Conservation (phyloP, 306 rosid species). For the Cercis canadensis region DNA sequence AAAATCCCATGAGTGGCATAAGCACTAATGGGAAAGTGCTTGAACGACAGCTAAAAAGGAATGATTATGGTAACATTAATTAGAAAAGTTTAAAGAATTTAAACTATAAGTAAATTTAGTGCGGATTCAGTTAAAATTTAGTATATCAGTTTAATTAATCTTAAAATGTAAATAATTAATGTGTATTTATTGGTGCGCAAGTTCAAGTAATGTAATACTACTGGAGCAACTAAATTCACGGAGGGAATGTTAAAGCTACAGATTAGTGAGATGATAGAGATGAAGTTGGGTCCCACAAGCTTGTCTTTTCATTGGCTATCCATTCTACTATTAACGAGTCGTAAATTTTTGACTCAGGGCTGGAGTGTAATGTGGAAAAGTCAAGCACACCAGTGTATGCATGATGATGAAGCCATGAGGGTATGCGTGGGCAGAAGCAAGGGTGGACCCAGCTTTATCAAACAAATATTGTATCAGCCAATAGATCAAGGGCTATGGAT, state of each 20-base stretch:
- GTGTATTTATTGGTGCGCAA: too few species aligned
- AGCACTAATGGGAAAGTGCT: conserved; percentile 14
- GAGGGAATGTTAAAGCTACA: conserved; percentile 32
- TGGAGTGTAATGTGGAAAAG: background rate
- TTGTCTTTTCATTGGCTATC: conserved; percentile 6
- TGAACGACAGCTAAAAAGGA: too few species aligned
- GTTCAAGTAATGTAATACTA: too few species aligned
- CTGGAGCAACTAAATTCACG: too few species aligned
- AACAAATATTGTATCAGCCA: background rate
- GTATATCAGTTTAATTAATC: too few species aligned
- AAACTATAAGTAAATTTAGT: too few species aligned
- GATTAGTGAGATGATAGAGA: background rate
- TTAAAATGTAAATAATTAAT: too few species aligned
- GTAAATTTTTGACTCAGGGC: conserved; percentile 16
- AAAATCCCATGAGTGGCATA: conserved; percentile 41
- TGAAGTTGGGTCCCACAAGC: conserved; percentile 12
- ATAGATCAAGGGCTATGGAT: background rate
- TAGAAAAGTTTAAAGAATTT: too few species aligned
- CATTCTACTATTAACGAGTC: background rate
- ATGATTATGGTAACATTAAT: too few species aligned
- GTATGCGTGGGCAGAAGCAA: too few species aligned
- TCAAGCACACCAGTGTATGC: too few species aligned
- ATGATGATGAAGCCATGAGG: background rate
- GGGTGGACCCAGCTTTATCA: background rate
- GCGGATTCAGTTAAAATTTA: too few species aligned